These are phyloP conservation scores for Galeopsis tetrahit DNA, from an alignment of 257 asterid species.

Conservation along the genomic window DNA sequence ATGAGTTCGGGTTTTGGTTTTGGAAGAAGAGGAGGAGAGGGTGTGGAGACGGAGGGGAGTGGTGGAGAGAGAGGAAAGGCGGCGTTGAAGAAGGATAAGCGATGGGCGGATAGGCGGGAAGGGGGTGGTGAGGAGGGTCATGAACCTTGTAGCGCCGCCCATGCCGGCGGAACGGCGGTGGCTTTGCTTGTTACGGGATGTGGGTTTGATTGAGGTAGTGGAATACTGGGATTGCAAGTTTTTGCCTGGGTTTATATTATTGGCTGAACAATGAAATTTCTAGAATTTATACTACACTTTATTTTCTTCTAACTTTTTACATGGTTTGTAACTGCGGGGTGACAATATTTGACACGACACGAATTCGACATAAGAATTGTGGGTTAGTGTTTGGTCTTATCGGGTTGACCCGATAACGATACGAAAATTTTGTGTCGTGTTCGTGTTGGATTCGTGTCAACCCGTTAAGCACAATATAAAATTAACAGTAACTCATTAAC, in stretches of 20 bases:
- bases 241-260: conserved; percentile 32
- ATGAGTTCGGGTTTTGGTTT: conserved; percentile 34
- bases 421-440: no score
- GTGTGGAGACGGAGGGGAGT: conserved; percentile 41
- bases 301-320: no score
- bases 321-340: no score
- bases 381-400: no score
- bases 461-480: no score
- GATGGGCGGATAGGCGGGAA: conserved; percentile 67
- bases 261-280: neutral
- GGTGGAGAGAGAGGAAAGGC: conserved; percentile 39
- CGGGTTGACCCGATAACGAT: no score
- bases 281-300: no score
- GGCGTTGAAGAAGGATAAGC: conserved; percentile 48
- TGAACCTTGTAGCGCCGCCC: conserved; percentile 81
- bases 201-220: conserved; percentile 16
- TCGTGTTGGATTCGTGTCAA: no score
- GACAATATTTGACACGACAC: no score
- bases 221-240: conserved; percentile 23
- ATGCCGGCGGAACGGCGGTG: conserved; percentile 46
- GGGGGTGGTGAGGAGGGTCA: conserved; percentile 62
- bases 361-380: no score
- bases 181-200: conserved; percentile 18
- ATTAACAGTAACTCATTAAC: no score
- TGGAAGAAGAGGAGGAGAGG: conserved; percentile 37